A percentile compares a stretch with the other conserved stretches of the same genome.
phyloP scores from a whole-genome alignment of 2,329 filamentous ascomycete species.

The Monosporascus sp. region DNA sequence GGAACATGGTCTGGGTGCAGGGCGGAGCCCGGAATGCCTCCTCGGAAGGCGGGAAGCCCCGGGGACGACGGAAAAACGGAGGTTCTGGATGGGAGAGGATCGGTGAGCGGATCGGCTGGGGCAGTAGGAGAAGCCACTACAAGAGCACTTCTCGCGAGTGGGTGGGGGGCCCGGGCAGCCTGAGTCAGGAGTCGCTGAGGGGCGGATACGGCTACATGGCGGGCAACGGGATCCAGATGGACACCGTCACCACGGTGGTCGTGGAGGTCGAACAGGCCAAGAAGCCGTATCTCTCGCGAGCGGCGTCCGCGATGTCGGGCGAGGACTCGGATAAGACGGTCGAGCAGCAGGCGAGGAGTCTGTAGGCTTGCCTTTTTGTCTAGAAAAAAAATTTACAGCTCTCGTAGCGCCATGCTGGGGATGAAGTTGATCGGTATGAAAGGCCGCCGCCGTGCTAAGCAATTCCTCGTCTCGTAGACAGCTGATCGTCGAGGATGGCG shows the following conservation, averaged over 20 bases:
- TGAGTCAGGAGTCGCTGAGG: conserved; percentile 22
- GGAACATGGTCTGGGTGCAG: conserved; percentile 27
- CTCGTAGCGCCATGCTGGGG: background rate
- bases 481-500: background rate
- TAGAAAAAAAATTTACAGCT: background rate
- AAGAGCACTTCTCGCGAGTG: conserved; percentile 4
- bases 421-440: background rate
- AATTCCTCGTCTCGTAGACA: background rate
- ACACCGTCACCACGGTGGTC: conserved; percentile 23
- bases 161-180: conserved; percentile 5
- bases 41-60: conserved; percentile 1
- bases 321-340: conserved; percentile 11
- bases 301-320: conserved; percentile 11
- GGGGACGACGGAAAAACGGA: conserved; percentile 7
- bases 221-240: conserved; percentile 24
- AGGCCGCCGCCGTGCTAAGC: background rate
- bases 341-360: conserved; percentile 3
- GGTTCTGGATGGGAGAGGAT: conserved; percentile 11
- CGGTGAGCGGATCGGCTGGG: conserved; percentile 5
- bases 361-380: background rate
- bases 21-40: conserved; percentile 9
- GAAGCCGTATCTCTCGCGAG: conserved; percentile 7
- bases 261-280: conserved; percentile 18
- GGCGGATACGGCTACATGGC: conserved; percentile 3
- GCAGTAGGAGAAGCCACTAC: conserved; percentile 5